phyloP scores from a whole-genome alignment of 768 basidiomycete genomes.

The Auricularia sp. region DNA sequence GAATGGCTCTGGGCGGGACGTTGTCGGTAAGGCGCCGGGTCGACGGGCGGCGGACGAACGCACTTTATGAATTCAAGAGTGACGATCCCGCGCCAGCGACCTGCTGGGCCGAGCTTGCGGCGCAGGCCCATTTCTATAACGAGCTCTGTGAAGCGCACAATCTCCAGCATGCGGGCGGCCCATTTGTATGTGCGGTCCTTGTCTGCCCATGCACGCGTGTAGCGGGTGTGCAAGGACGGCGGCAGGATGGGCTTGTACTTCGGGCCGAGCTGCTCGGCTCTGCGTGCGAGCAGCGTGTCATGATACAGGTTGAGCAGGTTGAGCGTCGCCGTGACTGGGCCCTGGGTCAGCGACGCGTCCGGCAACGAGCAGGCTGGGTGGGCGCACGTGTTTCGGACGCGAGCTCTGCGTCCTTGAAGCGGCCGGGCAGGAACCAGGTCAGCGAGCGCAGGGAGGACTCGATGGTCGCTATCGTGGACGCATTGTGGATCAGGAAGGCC shows the following conservation, averaged over 20 bases:
- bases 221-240: slow-evolving; percentile 71
- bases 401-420: slow-evolving; percentile 95
- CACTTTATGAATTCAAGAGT: slow-evolving; percentile 80
- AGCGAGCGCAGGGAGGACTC: slow-evolving; percentile 83
- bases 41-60: not conserved
- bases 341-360: slow-evolving; percentile 4
- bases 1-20: slow-evolving; percentile 42
- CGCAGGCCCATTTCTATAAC: slow-evolving; percentile 82
- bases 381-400: slow-evolving; percentile 84
- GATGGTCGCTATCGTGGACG: slow-evolving; percentile 73
- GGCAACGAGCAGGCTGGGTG: slow-evolving; percentile 7
- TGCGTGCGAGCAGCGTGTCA: slow-evolving; percentile 74
- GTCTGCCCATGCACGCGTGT: slow-evolving; percentile 79
- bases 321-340: slow-evolving; percentile 72
- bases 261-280: slow-evolving; percentile 46
- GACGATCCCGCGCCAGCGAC: slow-evolving; percentile 68
- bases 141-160: slow-evolving; percentile 73
- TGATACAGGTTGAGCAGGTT: slow-evolving; percentile 90
- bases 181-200: slow-evolving; percentile 63
- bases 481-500: slow-evolving; percentile 72
- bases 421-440: slow-evolving; percentile 91
- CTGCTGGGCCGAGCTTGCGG: slow-evolving; percentile 53
- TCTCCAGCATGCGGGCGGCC: slow-evolving; percentile 62
- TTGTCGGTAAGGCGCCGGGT: no score
- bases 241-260: slow-evolving; percentile 70